Percentiles rank a stretch among this genome's conserved stretches.
phyloP scores from a whole-genome alignment of 2,329 filamentous ascomycete genomes.

The Paracoccidioides brasiliensis region DNA sequence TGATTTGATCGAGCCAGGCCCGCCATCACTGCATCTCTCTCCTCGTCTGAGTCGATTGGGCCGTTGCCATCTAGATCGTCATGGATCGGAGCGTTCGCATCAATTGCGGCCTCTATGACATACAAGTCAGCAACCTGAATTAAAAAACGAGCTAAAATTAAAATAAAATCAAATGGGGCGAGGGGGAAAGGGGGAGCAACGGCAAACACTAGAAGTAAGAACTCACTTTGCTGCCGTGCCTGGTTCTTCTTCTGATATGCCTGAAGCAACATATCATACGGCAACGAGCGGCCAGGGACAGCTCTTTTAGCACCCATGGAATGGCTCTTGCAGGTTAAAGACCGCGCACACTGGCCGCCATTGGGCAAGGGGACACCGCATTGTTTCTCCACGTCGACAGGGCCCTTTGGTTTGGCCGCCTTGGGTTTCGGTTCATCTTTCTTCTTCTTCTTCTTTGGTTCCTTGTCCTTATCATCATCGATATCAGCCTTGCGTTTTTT shows the following conservation, averaged over 20 bases:
- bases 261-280: conserved; percentile 82
- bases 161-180: no score
- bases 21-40: conserved; percentile 77
- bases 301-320: conserved; percentile 89
- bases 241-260: conserved; percentile 97
- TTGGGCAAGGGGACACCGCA: conserved; percentile 80
- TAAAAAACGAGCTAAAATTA: no score
- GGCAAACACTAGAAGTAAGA: background rate
- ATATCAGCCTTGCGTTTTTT: conserved; percentile 68
- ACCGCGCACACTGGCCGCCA: conserved; percentile 74
- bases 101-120: conserved; percentile 68
- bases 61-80: conserved; percentile 72
- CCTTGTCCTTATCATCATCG: conserved; percentile 58
- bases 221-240: conserved; percentile 87
- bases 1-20: conserved; percentile 58
- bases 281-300: conserved; percentile 72
- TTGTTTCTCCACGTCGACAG: conserved; percentile 86
- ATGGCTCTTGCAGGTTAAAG: conserved; percentile 85
- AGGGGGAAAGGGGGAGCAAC: background rate
- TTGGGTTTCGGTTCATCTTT: conserved; percentile 84
- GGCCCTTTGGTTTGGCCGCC: conserved; percentile 72
- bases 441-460: conserved; percentile 82
- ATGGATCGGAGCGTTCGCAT: conserved; percentile 81
- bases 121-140: background rate
- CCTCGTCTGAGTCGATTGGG: conserved; percentile 87